Base-by-base conservation (phyloP, 2,329 filamentous ascomycete species). In the Penicillium paneum region DNA sequence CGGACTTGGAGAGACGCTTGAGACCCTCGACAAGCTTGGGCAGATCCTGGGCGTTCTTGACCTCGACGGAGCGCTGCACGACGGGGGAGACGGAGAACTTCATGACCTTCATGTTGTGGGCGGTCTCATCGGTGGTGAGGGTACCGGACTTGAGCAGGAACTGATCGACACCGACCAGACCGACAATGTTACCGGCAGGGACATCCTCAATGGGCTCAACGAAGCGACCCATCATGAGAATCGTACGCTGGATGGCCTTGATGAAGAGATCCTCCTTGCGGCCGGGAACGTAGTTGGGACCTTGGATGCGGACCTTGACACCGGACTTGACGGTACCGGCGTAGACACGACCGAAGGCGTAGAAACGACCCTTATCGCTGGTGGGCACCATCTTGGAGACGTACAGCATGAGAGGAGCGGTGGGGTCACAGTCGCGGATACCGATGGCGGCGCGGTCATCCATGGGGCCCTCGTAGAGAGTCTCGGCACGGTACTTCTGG, bases 121-220 rank as follows among this genome's bases (percentile, higher is more conserved):
- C 93, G 65, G 91, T 95, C 68, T 99, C 94, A 76, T 84, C 87
- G 76, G 93, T 97, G 80, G 92, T 96, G 71, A 99, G 89, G 73
- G 94, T 99, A 89, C 94, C 94, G 77, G 94, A 97, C 89, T 99
- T 99, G 84, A 99, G 91, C 84, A 99, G 84, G 90, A 97, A 99
- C 87, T 99, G 94, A 78, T 99, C 94, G 71, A 99, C 91, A 88
- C 94, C 94, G 75, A 99, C 94, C 72, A 99, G 86, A 85, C 94
- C 94, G 73, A 97, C 88, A 84, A 99, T 97, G 89, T 99, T 99
- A 87, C 94, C 94, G 68, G 94, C 93, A 70, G 94, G 94, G 77
- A 97, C 93, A 82, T 97, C 91, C 76, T 97, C 92, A 71, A 99
- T 97, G 76, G 93, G 91, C 83, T 99, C 94, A 76, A 95, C 90